Percentiles rank a stretch among this genome's conserved stretches.
Evolutionary conservation across 2,329 filamentous ascomycete genomes (phyloP).

Genomic region (Trichoderma cornu-damae): DNA sequence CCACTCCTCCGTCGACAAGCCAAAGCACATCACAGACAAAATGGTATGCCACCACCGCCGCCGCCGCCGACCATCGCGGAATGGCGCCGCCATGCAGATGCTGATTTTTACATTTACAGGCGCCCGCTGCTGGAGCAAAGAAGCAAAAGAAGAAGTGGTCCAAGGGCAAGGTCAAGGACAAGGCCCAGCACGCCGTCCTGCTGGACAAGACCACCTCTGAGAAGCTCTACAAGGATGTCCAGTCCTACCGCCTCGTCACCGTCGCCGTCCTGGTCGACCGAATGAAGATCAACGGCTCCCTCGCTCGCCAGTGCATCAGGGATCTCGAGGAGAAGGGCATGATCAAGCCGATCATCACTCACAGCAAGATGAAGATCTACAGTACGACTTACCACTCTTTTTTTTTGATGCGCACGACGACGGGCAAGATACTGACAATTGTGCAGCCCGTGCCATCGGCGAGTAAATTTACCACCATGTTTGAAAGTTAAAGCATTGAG

Average conservation of each 20-base stretch:
- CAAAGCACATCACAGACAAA: constrained; percentile 40
- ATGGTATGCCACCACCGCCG: constrained; percentile 35
- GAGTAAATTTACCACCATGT: constrained; percentile 36
- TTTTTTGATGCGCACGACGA: not conserved
- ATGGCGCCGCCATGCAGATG: constrained; percentile 22
- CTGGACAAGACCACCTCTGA: constrained; percentile 97
- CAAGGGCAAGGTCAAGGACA: constrained; percentile 89
- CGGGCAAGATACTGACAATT: constrained; percentile 29
- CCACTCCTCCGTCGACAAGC: constrained; percentile 34
- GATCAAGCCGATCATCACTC: constrained; percentile 95
- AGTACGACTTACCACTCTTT: constrained; percentile 47
- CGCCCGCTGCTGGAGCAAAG: constrained; percentile 45
- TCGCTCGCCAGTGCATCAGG: constrained; percentile 81
- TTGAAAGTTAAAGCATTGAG: constrained; percentile 33
- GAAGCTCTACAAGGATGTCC: constrained; percentile 99
- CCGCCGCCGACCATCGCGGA: constrained; percentile 5
- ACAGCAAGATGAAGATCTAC: constrained; percentile 99
- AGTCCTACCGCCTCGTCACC: constrained; percentile 99
- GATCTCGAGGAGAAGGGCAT: constrained; percentile 97
- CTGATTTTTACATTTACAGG: constrained; percentile 28
- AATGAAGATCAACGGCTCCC: constrained; percentile 99
- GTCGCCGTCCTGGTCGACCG: constrained; percentile 97
- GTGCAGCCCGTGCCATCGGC: constrained; percentile 56
- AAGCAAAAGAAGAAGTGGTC: constrained; percentile 52
- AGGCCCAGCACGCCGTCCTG: constrained; percentile 98